Percentiles rank a stretch among this genome's conserved stretches.
Conservation (phyloP, 257 asterid genomes). For the Capsicum rhomboideum region DNA sequence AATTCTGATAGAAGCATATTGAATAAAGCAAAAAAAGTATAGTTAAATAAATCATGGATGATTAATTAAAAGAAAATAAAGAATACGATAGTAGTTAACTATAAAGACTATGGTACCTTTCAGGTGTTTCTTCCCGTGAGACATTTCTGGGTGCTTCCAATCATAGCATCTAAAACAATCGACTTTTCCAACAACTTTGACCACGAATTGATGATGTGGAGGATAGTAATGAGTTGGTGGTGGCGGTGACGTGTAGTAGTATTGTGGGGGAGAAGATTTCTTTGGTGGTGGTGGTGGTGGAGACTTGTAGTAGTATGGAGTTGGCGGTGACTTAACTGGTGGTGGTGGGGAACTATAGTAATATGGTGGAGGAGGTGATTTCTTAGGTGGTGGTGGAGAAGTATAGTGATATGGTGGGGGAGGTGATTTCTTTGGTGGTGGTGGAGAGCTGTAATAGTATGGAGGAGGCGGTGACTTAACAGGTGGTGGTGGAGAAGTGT, state of each 20-base stretch:
- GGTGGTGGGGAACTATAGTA: no score
- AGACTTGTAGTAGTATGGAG: no score
- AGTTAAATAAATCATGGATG: neutral
- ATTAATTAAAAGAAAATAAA: neutral
- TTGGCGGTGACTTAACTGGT: no score
- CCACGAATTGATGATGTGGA: neutral
- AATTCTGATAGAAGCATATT: neutral
- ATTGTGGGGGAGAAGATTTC: no score
- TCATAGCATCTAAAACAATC: constrained; percentile 16
- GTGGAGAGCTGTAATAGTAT: neutral
- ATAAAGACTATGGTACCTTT: neutral
- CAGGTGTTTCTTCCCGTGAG: constrained; percentile 19
- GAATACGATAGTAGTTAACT: neutral
- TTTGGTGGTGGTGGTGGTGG: no score
- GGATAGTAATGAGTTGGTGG: neutral
- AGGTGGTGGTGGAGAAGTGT: constrained; percentile 37
- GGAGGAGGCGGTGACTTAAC: constrained; percentile 12
- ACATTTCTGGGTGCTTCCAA: constrained; percentile 13
- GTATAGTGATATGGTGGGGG: no score
- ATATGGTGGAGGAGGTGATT: no score
- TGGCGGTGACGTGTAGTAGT: no score
- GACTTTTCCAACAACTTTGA: constrained; percentile 22
- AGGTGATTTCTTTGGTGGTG: no score
- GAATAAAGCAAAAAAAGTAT: neutral
- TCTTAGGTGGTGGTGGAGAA: no score